Percentiles rank a stretch among this genome's conserved stretches.
These are phyloP conservation scores for Trichoderma brevicompactum DNA, from an alignment of 2,329 filamentous ascomycete species.

Conservation along the genomic window DNA sequence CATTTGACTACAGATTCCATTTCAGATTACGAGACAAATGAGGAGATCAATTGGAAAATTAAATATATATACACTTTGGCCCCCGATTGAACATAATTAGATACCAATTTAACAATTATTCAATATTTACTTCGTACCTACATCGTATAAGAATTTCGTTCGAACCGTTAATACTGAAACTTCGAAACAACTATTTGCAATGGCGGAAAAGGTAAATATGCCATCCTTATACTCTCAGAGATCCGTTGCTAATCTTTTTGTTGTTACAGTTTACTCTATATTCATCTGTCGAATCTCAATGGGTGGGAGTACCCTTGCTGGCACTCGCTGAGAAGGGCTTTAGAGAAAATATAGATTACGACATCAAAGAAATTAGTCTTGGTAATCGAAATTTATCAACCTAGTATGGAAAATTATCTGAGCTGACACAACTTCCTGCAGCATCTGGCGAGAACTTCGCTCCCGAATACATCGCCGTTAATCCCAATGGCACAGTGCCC, in stretches of 20 bases:
- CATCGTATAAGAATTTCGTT: too few species aligned
- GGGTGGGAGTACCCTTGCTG: constrained; percentile 32
- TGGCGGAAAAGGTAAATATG: constrained; percentile 5
- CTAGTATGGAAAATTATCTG: too few species aligned
- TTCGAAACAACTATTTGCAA: not conserved
- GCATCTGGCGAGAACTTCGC: constrained; percentile 31
- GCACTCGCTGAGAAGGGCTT: constrained; percentile 32
- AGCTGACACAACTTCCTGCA: not conserved
- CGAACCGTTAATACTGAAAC: too few species aligned
- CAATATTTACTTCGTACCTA: too few species aligned
- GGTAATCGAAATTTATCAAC: not conserved
- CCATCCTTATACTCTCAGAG: too few species aligned
- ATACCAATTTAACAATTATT: too few species aligned
- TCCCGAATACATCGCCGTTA: constrained; percentile 32
- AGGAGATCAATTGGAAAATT: too few species aligned
- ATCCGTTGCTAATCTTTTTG: not conserved
- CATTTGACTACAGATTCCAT: too few species aligned
- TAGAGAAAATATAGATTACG: constrained; percentile 28
- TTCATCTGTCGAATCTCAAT: constrained; percentile 31
- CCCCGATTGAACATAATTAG: too few species aligned
- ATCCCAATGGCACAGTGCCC: constrained; percentile 32
- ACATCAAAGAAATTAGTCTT: constrained; percentile 17
- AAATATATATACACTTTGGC: too few species aligned
- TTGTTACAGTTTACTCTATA: constrained; percentile 8
- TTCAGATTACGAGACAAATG: too few species aligned